Base-by-base conservation (phyloP, 202 grass and related monocot species). In the Zizania palustris region DNA sequence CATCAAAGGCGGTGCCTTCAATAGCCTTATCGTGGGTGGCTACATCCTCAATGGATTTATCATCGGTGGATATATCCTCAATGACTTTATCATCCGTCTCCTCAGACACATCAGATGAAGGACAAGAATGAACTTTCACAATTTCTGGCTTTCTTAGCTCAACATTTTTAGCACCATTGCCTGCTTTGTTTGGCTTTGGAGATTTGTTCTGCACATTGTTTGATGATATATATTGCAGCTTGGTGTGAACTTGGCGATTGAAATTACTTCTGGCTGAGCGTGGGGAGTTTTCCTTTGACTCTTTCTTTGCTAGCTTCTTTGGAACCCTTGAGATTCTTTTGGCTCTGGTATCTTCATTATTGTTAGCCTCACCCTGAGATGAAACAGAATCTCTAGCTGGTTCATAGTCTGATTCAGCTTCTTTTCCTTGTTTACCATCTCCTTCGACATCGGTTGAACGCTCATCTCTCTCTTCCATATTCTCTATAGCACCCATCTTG, bases 401-500 rank as follows among this genome's bases (percentile, higher is more conserved):
- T 63, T 99, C 96, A 73, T 92, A 99, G 45, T 99, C 92, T 73
- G 85, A 82, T 63, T 90, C 96, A 65, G 42, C 74, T 88, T 84
- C 93, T 48, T 89, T 97, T 20, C 73, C 82, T 81, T 87, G 96
- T 72, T 81, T 93, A 69, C 80, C 64, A 78, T 81, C 82, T 69
- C 57, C 76, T 68, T 88, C 91, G 63, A 86, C 60, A 9, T 90
- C 78, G 28, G 45, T 89, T 65, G 73, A 90, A 57, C 73, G 73
- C n/a, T 80, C 77, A 80, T 90, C 75, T 80, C 87, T 92, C 76
- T 79, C 81, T 77, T 90, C 85, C 9, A 63, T 83, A 10, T 93
- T 95, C 63, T 95, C 96, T 81, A 83, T 95, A 74, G 87, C 85
- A 72, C 89, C 96, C 96, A 99, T 99, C 82, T 81, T 80, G 69